phyloP scores from a whole-genome alignment of 129 eudicot species.

The Cynara cardunculus region DNA sequence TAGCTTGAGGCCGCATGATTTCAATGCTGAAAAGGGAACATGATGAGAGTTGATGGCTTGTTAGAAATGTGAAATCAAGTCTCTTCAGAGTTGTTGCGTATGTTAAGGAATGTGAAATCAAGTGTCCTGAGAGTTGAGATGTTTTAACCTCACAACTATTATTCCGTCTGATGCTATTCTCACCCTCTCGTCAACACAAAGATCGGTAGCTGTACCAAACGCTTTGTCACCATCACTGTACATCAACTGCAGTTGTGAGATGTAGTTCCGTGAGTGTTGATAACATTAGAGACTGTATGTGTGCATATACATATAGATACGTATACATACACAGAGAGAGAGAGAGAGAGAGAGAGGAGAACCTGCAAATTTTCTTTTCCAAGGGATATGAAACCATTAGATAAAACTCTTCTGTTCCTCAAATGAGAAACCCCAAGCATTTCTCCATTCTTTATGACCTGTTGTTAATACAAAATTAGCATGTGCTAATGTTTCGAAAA shows the following conservation, averaged over 20 bases:
- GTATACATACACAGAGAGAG: neutral
- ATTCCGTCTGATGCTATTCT: constrained; percentile 95
- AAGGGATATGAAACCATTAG: constrained; percentile 77
- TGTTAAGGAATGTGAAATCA: neutral
- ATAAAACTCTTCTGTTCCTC: constrained; percentile 84
- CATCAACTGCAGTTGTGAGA: constrained; percentile 62
- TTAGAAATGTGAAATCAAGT: neutral
- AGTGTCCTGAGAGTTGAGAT: constrained; percentile 2
- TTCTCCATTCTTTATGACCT: constrained; percentile 98
- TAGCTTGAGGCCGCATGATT: constrained; percentile 73
- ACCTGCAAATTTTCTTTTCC: constrained; percentile 96
- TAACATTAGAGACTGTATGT: neutral
- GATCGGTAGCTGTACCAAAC: constrained; percentile 89
- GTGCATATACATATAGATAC: neutral
- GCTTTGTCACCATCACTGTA: constrained; percentile 99
- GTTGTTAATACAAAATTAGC: neutral
- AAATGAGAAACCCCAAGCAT: constrained; percentile 98
- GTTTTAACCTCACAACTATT: constrained; percentile 76
- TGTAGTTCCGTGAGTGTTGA: neutral
- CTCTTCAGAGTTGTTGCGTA: neutral
- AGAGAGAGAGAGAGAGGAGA: constrained; percentile 10
- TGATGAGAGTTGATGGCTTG: neutral
- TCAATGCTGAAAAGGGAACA: constrained; percentile 70
- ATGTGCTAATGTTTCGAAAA: neutral
- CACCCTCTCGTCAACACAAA: constrained; percentile 84